Base-by-base conservation (phyloP, 2,329 filamentous ascomycete genomes). In the Pseudocercospora fijiensis region DNA sequence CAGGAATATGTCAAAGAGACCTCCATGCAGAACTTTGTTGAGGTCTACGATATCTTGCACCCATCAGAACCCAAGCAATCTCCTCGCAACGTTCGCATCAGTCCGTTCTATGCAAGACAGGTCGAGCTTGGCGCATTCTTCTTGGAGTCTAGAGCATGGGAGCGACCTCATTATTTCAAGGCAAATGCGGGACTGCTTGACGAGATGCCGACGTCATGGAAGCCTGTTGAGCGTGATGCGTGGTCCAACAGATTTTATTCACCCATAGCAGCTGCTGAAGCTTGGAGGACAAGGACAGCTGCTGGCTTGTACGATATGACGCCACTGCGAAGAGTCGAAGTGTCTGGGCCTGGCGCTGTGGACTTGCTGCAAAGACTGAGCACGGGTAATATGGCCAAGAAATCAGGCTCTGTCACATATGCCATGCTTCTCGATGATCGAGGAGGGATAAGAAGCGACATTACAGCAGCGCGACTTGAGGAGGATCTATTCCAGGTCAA, bases 301-400 rank as follows among this genome's bases (percentile, higher is more conserved):
- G 85, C 83, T 1, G 86, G 84, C 7, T 80, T 88, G 80, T 88
- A 84, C 69, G 86, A 88, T 67, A 82, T 88, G 80, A 87, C 85
- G 1, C 82, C 86, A 0, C 79, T 87, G 37, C 81, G 85, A 22
- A 79, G 86, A 1, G 77, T 88, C 2, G 83, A 87, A 62, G 77
- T 88, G 0, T 80, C 80, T 1, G 86, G 86, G 0, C 84, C 85
- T 0, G 86, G 86, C 0, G 83, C 85, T 1, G 76, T 81, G 0
- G 73, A 80, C n/a, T 70, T 88, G 3, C 76, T 88, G 4, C 82
- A 87, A 63, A 77, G 81, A 1, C 71, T 87, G 58, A 81, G 81
- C 1, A 85, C 83, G 0, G 78, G 79, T 28, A 77, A 85, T 41
- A 75, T 87, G 11, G 75, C 78, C 3, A 79, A 77, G 45, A 76